phyloP scores from a whole-genome alignment of 2,329 filamentous ascomycete species.

The Fusarium sacchari region DNA sequence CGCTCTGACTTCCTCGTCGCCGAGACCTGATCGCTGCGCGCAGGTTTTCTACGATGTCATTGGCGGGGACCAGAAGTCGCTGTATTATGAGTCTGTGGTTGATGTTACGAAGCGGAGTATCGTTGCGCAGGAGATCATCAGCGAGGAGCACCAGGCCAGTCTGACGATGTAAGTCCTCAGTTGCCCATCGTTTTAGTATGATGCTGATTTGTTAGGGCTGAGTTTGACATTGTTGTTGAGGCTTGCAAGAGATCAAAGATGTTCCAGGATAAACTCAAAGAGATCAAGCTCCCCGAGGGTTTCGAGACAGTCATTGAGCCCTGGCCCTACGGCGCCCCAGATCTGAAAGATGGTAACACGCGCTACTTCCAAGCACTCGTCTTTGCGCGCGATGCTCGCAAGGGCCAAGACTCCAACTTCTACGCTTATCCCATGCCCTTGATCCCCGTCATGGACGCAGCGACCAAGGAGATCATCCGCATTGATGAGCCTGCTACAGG shows the following conservation, averaged over 20 bases:
- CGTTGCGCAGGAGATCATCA: conserved; percentile 42
- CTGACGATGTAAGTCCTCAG: conserved; percentile 42
- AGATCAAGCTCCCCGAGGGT: conserved; percentile 42
- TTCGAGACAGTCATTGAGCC: conserved; percentile 49
- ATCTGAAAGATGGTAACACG: conserved; percentile 43
- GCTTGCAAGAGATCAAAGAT: conserved; percentile 43
- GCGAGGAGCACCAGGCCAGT: conserved; percentile 44
- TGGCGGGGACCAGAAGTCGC: conserved; percentile 33
- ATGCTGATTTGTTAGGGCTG: background rate
- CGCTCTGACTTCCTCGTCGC: conserved; percentile 40
- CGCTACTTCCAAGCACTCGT: conserved; percentile 49
- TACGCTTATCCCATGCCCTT: conserved; percentile 65
- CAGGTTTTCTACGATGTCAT: conserved; percentile 54
- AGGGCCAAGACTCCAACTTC: conserved; percentile 60
- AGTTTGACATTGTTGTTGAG: conserved; percentile 50
- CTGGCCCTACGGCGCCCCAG: conserved; percentile 48
- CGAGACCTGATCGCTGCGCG: conserved; percentile 51
- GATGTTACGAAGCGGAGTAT: conserved; percentile 44
- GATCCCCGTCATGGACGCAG: conserved; percentile 54
- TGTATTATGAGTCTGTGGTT: conserved; percentile 51
- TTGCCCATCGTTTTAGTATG: fast-evolving
- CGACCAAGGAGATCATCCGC: conserved; percentile 46
- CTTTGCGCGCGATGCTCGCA: conserved; percentile 46
- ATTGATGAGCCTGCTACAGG: conserved; percentile 50
- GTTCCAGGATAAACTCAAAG: conserved; percentile 46